These are phyloP conservation scores for Fomitopsis betulina DNA, from an alignment of 1,284 basidiomycete genomes.

Conservation along the genomic window DNA sequence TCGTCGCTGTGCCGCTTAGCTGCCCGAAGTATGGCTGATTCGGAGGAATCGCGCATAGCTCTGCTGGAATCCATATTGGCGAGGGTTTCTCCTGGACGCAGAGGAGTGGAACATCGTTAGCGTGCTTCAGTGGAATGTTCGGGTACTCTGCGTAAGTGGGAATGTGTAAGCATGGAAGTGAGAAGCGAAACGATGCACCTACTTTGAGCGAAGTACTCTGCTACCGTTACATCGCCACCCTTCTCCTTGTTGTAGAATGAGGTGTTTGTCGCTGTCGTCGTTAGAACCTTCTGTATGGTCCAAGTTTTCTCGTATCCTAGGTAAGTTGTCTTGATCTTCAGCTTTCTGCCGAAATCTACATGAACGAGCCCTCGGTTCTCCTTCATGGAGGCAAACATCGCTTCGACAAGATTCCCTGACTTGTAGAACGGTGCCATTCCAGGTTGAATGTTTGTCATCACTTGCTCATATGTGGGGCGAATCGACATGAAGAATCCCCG, in stretches of 20 bases:
- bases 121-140: slow-evolving; percentile 41
- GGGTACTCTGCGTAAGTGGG: slow-evolving; percentile 42
- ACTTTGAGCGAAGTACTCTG: slow-evolving; percentile 60
- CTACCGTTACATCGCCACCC: slow-evolving; percentile 46
- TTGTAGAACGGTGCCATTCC: slow-evolving; percentile 70
- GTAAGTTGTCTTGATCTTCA: slow-evolving; percentile 55
- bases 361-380: slow-evolving; percentile 43
- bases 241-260: slow-evolving; percentile 50
- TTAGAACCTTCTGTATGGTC: slow-evolving; percentile 41
- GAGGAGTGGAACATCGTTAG: slow-evolving; percentile 54
- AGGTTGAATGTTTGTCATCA: slow-evolving; percentile 72
- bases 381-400: slow-evolving; percentile 42
- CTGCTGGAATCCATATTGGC: slow-evolving; percentile 53
- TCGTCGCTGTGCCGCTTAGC: slow-evolving; percentile 49
- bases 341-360: slow-evolving; percentile 40
- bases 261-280: slow-evolving; percentile 38
- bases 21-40: slow-evolving; percentile 51
- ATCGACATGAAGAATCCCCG: slow-evolving; percentile 68
- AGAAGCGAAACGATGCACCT: slow-evolving; percentile 3
- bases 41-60: slow-evolving; percentile 59
- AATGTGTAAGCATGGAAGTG: neutral
- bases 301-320: slow-evolving; percentile 48
- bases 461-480: slow-evolving; percentile 55
- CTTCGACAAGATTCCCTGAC: slow-evolving; percentile 55
- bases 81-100: slow-evolving; percentile 46